Conservation (phyloP, 805 yeast species). For the Saccharomyces mikatae region DNA sequence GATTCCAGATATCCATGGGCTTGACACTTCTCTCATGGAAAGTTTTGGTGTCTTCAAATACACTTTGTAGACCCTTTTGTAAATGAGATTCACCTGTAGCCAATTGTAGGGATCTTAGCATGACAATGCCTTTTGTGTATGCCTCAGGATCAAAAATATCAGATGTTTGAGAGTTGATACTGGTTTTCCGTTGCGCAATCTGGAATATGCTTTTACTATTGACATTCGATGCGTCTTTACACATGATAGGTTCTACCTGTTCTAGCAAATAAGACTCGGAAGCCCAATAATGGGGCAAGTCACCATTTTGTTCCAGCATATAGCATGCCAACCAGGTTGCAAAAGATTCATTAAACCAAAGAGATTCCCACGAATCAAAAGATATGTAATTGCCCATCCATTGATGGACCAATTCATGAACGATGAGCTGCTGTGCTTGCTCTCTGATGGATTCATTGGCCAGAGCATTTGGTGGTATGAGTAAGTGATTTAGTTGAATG, state of each 20-base stretch:
- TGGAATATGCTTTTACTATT: constrained; percentile 12
- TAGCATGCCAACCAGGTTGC: constrained; percentile 65
- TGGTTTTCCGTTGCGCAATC: constrained; percentile 8
- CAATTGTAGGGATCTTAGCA: constrained; percentile 24
- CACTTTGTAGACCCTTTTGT: constrained; percentile 10
- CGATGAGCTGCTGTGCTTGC: constrained; percentile 47
- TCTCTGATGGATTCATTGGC: constrained; percentile 21
- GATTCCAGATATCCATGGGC: constrained; percentile 27
- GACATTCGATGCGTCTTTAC: constrained; percentile 9
- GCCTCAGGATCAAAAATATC: constrained; percentile 27
- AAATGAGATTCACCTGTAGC: constrained; percentile 18
- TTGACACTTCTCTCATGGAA: constrained; percentile 18
- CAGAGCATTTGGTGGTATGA: constrained; percentile 31
- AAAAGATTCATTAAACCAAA: constrained; percentile 73
- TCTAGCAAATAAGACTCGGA: constrained; percentile 18
- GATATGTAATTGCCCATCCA: constrained; percentile 68
- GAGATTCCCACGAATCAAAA: constrained; percentile 57
- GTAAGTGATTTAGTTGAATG: constrained; percentile 44
- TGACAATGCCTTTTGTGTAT: constrained; percentile 28
- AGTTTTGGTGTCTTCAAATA: constrained; percentile 9
- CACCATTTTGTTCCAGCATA: constrained; percentile 29
- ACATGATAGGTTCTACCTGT: constrained; percentile 13
- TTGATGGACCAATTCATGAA: constrained; percentile 72
- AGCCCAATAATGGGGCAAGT: constrained; percentile 16
- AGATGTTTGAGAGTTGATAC: constrained; percentile 13